A percentile compares a stretch with the other conserved stretches of the same genome.
Evolutionary conservation across 2,329 filamentous ascomycete species (phyloP).

Genomic region (Botryosphaeria dothidea): DNA sequence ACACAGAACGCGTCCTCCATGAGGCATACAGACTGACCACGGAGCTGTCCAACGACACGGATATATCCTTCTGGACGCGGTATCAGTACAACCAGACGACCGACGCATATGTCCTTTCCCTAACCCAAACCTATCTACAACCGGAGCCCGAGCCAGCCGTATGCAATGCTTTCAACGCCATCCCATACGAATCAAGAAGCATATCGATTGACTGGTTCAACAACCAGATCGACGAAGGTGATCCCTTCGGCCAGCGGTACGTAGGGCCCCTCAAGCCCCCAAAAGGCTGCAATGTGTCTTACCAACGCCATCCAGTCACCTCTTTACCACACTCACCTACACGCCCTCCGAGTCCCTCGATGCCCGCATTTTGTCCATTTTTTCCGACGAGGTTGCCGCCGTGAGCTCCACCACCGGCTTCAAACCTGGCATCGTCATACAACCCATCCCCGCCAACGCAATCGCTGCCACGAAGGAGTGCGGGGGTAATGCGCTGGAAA

Average conservation of each 20-base stretch:
- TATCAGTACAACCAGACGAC: conserved; percentile 27
- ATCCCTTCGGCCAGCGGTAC: conserved; percentile 1
- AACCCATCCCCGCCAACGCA: conserved; percentile 21
- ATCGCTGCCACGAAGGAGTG: neutral
- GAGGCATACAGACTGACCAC: conserved; percentile 24
- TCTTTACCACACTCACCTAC: conserved; percentile 34
- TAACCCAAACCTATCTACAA: conserved; percentile 12
- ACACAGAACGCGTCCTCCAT: conserved; percentile 24
- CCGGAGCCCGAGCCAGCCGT: neutral
- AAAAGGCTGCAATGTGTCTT: neutral
- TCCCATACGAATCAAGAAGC: neutral
- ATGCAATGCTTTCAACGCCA: neutral
- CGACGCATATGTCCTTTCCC: conserved; percentile 27
- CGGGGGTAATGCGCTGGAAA: conserved; percentile 23
- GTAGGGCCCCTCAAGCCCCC: neutral
- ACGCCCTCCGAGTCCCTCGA: conserved; percentile 37
- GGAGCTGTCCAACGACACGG: conserved; percentile 25
- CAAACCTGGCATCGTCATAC: conserved; percentile 22
- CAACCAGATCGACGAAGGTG: neutral
- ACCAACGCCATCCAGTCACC: conserved; percentile 20
- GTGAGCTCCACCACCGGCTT: conserved; percentile 26
- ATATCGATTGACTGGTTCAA: neutral
- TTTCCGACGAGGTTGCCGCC: conserved; percentile 39
- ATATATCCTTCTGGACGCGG: conserved; percentile 24
- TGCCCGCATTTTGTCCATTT: conserved; percentile 32